Percentiles rank a stretch among this genome's conserved stretches.
Conservation (phyloP, 495 filamentous ascomycete species). For the Podospora australis region DNA sequence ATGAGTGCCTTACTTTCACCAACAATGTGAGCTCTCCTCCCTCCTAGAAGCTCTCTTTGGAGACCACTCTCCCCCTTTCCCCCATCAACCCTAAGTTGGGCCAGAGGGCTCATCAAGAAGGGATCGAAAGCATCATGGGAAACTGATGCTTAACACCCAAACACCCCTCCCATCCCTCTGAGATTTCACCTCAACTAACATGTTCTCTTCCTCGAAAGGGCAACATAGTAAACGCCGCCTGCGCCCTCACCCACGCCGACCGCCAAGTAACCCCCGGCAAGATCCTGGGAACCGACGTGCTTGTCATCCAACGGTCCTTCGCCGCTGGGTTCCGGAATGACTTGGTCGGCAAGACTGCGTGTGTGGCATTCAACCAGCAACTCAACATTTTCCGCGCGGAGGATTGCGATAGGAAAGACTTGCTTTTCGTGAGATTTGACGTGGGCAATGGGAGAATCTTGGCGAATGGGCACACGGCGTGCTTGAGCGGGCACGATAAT, state of each 20-base stretch:
- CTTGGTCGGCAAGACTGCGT: conserved; percentile 23
- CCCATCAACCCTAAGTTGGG: too few species aligned
- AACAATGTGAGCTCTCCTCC: conserved; percentile 22
- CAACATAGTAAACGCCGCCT: conserved; percentile 29
- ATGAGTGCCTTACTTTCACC: conserved; percentile 29
- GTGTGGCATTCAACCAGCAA: conserved; percentile 26
- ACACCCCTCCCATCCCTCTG: too few species aligned
- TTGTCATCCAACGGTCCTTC: conserved; percentile 24
- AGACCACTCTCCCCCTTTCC: too few species aligned
- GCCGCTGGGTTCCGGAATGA: conserved; percentile 21
- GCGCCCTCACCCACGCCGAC: conserved; percentile 23
- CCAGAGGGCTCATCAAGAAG: too few species aligned
- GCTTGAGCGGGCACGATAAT: conserved; percentile 26
- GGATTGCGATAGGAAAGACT: conserved; percentile 16
- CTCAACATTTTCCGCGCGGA: conserved; percentile 23
- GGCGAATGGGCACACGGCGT: conserved; percentile 19
- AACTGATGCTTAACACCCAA: too few species aligned
- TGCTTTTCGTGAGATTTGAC: conserved; percentile 21
- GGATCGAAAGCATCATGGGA: too few species aligned
- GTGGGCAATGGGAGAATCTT: conserved; percentile 16
- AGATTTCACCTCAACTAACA: too few species aligned
- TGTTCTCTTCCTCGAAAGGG: conserved; percentile 9
- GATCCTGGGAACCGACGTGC: conserved; percentile 15
- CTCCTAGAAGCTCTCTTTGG: neutral
- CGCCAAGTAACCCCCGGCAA: conserved; percentile 30